A percentile compares a stretch with the other conserved stretches of the same genome.
Conservation (phyloP, 1,284 basidiomycete species). For the Pholiota adiposa region DNA sequence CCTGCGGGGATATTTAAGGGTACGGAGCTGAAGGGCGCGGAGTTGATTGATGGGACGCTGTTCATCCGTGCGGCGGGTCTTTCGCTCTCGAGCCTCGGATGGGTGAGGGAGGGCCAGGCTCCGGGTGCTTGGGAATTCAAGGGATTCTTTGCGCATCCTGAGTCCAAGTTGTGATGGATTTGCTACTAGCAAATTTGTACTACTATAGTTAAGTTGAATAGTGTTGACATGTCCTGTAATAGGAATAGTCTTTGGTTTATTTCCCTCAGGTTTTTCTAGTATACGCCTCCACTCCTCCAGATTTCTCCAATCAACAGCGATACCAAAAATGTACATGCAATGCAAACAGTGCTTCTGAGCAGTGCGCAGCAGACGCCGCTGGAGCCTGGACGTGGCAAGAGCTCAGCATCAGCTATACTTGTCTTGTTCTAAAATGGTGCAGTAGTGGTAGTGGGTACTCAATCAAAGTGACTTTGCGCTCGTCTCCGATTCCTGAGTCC, state of each 20-base stretch:
- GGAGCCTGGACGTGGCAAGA: neutral
- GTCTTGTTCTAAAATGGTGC: too few relatives aligned
- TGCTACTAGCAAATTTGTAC: too few relatives aligned
- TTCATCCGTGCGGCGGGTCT: conserved; percentile 55
- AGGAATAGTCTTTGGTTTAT: too few relatives aligned
- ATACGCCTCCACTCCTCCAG: too few relatives aligned
- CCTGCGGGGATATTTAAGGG: conserved; percentile 40
- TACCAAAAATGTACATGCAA: too few relatives aligned
- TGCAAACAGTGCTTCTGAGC: too few relatives aligned
- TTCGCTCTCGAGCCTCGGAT: conserved; percentile 41
- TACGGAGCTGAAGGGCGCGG: conserved; percentile 45
- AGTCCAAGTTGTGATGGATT: neutral
- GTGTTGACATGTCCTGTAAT: too few relatives aligned
- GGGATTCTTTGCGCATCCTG: neutral
- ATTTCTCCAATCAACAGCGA: too few relatives aligned
- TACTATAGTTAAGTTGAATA: too few relatives aligned
- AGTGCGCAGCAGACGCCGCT: too few relatives aligned
- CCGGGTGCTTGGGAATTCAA: conserved; percentile 12
- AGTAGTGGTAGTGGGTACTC: too few relatives aligned
- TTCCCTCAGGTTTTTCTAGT: too few relatives aligned
- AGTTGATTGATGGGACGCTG: conserved; percentile 58
- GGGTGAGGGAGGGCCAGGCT: conserved; percentile 24
- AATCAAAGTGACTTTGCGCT: neutral
- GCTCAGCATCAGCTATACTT: neutral
- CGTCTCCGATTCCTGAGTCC: neutral